Base-by-base conservation (phyloP, 768 basidiomycete genomes). In the Astraeus odoratus region DNA sequence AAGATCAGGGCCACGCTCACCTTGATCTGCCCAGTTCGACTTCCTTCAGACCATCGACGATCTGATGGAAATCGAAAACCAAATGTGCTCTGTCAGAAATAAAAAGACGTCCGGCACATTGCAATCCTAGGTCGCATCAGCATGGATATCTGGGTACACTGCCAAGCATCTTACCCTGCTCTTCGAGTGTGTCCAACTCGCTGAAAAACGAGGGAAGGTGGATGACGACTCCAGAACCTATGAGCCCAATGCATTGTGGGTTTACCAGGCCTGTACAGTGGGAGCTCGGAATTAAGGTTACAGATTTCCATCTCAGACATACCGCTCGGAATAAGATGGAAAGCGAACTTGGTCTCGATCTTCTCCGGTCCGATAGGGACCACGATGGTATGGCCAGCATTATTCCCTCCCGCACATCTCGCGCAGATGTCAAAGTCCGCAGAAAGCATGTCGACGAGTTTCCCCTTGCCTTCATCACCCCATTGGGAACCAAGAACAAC, bases 11-110 rank as follows among this genome's bases (percentile, higher is more conserved):
- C 25, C 31, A 39, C 47, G 51, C 56, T 33, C 53, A 83, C 83
- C 84, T 88, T 1, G 81, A 83, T 8, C 90, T 88, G 19, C 96
- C 96, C 19, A 98, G 78, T 63, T 98, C 96, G 30, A 92, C 90
- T 65, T 99, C 96, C 64, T 98, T 99, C 58, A 99, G 70, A 5
- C 96, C 96, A 60, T 99, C 96, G 23, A 98, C 96, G 58, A 98
- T 97, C 71, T 99, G 96, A 67, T 99, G 96, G 66, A 99, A 98
- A 63, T 98, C 96, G 59, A 99, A 93, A 26, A 99, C 96, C 49
- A 99, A 82, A 51, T 95, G 91, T 3, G 96, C 91, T 51, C 96
- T 84, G 68, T 98, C 93, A 20, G 95, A 98, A 54, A 99, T 75
- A 63, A 96, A 86, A 16, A 99, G 67, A 26, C 96, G 83, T 47